Base-by-base conservation (phyloP, 2,329 filamentous ascomycete genomes). In the Phialemoniopsis sp. region DNA sequence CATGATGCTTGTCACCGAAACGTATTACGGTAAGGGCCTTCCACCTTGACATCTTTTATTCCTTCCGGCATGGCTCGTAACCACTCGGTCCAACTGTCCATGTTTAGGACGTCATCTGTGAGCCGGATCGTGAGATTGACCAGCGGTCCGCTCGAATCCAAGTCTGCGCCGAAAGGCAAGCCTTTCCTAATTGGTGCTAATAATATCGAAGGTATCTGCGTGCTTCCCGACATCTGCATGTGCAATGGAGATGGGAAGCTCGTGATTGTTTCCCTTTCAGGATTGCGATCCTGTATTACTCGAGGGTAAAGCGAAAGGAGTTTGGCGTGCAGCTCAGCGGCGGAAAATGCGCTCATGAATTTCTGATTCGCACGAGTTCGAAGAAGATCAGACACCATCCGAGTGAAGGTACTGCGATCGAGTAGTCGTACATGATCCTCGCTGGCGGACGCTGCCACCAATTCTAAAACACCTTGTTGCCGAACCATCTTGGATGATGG, bases 71-170 rank as follows among this genome's bases (percentile, higher is more conserved):
- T 74, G 50, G 73, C 60, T 16, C 76, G 69, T 45, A 80, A 55
- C 74, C 76, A 80, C 50, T 80, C 75, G 39, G 68, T 63, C 75
- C 76, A 78, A 39, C 59, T 68, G 37, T 79, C 73, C 38, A 71
- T 53, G 43, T 75, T 69, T 43, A 76, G 57, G 21, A 64, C 64
- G 17, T 75, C 72, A 31, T 77, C 73, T 3, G 64, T 64, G 32
- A 80, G 55, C 18, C 68, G 64, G 39, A 80, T 65, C 9, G 68
- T 71, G 8, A 80, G 51, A 37, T 67, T 70, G 29, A 80, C 45
- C 39, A 73, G 68, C 3, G 68, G 62, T 9, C 62, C 63, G 10
- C 51, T 47, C 8, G 40, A 44, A 31, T 46, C 48, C 15, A 55
- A 50, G 18, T 65, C 68, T n/a, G 66, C 66, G 36, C 68, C 64